Evolutionary conservation across 331 rosid genomes (phyloP), one percentile per base, ranked within the genome.

Genomic region (Phaseolus coccineus): DNA sequence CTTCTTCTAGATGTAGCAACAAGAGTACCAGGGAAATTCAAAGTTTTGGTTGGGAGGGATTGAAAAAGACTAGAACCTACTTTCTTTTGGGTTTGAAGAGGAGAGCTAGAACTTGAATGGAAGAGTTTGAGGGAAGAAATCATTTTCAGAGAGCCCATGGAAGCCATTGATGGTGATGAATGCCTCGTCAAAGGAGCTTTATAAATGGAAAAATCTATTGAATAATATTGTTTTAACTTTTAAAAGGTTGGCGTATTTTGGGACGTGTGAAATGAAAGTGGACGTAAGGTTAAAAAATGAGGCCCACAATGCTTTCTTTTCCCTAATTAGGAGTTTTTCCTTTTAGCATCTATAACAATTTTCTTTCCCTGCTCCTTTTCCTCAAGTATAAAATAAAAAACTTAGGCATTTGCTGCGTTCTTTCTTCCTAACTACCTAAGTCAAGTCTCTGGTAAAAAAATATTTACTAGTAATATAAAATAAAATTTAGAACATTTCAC

Each of bases 151-250:
- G 89, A 84, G 68, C 69, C 16, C 57, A 89, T 37, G 16, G 92
- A 85, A 16, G 93, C 93, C 96, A 92, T 92, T 11, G 84, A 80
- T 46, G 73, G 22, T 56, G 19, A 28, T 74, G 65, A 11, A 50
- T 31, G 76, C n/a, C 52, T 3, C 42, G 33, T 37, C 24, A 13
- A 81, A 53, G 57, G 63, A 69, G 51, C 44, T 83, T 86, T 80
- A 80, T 77, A 77, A 70, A 37, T 15, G 59, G 27, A 65, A 22
- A 28, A 0, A 39, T 53, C 6, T 19, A 16, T 64, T 62, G 25
- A 73, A 61, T 35, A 52, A 15, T 44, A 19, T 16, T 55, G 46
- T 63, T 83, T 42, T 40, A 44, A 53, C 81, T 68, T 83, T 53
- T 28, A 39, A 65, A 84, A 85, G 73, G 87, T 87, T 86, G 82